Evolutionary conservation across 1,284 basidiomycete species (phyloP).

Genomic region (Cryptococcus neoformans): DNA sequence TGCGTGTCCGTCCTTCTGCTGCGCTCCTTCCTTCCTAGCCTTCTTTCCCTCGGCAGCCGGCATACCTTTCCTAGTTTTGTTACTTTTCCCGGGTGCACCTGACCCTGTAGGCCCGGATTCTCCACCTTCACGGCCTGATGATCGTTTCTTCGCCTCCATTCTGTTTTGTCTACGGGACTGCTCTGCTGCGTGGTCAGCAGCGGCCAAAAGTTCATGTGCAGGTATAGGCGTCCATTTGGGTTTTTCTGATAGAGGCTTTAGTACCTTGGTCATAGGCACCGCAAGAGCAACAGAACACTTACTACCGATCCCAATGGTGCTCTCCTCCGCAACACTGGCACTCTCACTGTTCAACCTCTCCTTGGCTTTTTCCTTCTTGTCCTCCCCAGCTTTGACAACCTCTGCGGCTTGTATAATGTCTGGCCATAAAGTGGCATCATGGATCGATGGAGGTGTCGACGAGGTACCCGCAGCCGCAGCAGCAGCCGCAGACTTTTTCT

Average conservation of each 20-base stretch:
- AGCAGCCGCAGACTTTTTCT: slow-evolving; percentile 14
- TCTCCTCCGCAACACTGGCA: slow-evolving; percentile 12
- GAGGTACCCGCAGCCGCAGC: slow-evolving; percentile 4
- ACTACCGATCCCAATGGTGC: slow-evolving; percentile 17
- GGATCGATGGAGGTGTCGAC: slow-evolving; percentile 12
- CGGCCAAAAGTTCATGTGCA: slow-evolving; percentile 46
- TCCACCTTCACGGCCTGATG: background rate
- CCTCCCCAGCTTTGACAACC: slow-evolving; percentile 21
- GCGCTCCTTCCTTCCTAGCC: too few species aligned
- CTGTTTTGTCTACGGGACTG: slow-evolving; percentile 15
- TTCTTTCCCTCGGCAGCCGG: too few species aligned
- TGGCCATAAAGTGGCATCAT: slow-evolving; percentile 39
- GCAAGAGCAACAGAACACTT: slow-evolving; percentile 5
- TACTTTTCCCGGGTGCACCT: too few species aligned
- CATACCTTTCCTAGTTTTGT: too few species aligned
- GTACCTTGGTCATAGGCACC: background rate
- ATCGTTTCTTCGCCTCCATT: slow-evolving; percentile 20
- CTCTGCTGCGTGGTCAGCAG: slow-evolving; percentile 45
- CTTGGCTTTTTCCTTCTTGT: slow-evolving; percentile 28
- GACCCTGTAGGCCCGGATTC: too few species aligned
- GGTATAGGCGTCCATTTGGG: slow-evolving; percentile 50
- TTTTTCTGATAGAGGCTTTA: slow-evolving; percentile 30
- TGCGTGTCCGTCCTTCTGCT: background rate
- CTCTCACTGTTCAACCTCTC: slow-evolving; percentile 20
- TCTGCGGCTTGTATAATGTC: slow-evolving; percentile 38